Conservation (phyloP, 2,329 filamentous ascomycete genomes). For the Dothistroma pini region DNA sequence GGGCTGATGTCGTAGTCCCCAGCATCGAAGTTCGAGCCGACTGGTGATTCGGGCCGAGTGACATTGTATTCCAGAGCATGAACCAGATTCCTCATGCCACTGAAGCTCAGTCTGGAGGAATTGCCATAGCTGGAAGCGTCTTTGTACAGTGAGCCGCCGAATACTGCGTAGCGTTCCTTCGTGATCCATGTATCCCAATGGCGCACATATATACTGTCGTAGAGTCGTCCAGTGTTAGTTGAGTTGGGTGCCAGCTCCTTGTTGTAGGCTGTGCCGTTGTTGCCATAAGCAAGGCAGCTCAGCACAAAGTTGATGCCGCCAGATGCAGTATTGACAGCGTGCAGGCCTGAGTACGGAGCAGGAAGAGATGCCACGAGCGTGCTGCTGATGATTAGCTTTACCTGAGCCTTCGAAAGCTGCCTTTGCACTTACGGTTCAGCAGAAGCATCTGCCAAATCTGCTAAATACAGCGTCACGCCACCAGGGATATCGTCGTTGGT, state of each 20-base stretch:
- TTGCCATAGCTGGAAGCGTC: constrained; percentile 10
- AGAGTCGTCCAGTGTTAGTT: constrained; percentile 45
- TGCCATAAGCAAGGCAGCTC: constrained; percentile 27
- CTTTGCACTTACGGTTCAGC: constrained; percentile 16
- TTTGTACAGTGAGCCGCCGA: constrained; percentile 42
- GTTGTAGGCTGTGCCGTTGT: constrained; percentile 43
- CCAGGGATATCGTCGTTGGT: constrained; percentile 25
- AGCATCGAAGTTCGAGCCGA: constrained; percentile 22
- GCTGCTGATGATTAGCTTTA: constrained; percentile 4
- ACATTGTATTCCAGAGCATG: constrained; percentile 23
- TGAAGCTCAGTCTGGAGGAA: constrained; percentile 9
- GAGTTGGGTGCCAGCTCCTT: constrained; percentile 47
- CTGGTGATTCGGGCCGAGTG: constrained; percentile 25
- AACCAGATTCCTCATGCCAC: constrained; percentile 24
- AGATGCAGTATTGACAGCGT: constrained; percentile 28
- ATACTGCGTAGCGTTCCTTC: constrained; percentile 49
- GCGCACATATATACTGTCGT: constrained; percentile 50
- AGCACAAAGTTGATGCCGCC: constrained; percentile 29
- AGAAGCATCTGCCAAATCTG: constrained; percentile 31
- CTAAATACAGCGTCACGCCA: constrained; percentile 39
- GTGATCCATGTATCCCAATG: constrained; percentile 53
- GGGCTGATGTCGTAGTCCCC: constrained; percentile 27
- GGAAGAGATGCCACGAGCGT: constrained; percentile 31
- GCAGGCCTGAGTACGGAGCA: constrained; percentile 40
- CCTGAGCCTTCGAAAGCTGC: not conserved